Base-by-base conservation (phyloP, 2,329 filamentous ascomycete species). In the Lecanicillium sp. region DNA sequence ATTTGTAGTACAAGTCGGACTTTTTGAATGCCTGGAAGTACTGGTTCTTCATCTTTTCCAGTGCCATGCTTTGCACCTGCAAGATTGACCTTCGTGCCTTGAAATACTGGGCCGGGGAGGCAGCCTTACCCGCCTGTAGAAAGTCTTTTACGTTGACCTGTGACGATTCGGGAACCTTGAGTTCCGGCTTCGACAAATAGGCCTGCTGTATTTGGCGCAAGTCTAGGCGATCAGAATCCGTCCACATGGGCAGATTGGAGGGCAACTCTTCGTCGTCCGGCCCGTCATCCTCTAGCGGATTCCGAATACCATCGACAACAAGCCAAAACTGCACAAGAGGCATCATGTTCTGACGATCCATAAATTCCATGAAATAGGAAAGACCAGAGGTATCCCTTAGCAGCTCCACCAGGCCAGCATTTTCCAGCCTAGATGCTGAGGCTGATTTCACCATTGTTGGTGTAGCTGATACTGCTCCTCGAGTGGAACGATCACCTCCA, bases 351-450 rank as follows among this genome's bases (percentile, higher is more conserved):
- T 90, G 86, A 35, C 93, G 83, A 63, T 98, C 93, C 93, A 98
- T 98, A 60, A 90, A 97, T 63, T 98, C 93, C 93, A 98, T 98
- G 69, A 98, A 97, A 63, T 95, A 98, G 2, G 93, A 97, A 8
- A 98, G 74, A 0, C 89, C 91, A 1, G 91, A 86, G 2, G 93
- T 81, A 64, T 94, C 90, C 56, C 90, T 86, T 50, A 98, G 74
- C n/a, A 98, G 75, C 55, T 97, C 90, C 11, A 84, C 79, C 2
- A 97, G 72, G 1, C 87, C 83, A 7, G 85, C 84, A 56, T 86
- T 86, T 54, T 90, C 84, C 32, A 90, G 71, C 37, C 76, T 78
- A 2, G 86, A 85, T n/a, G 77, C 68, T 12, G 65, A 63, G 2
- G 63, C 61, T 7, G 61, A 58, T 5, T 54, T 57, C 20, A 58